Conservation (phyloP, 345 rosid genomes). For the Raphanus raphanistrum region DNA sequence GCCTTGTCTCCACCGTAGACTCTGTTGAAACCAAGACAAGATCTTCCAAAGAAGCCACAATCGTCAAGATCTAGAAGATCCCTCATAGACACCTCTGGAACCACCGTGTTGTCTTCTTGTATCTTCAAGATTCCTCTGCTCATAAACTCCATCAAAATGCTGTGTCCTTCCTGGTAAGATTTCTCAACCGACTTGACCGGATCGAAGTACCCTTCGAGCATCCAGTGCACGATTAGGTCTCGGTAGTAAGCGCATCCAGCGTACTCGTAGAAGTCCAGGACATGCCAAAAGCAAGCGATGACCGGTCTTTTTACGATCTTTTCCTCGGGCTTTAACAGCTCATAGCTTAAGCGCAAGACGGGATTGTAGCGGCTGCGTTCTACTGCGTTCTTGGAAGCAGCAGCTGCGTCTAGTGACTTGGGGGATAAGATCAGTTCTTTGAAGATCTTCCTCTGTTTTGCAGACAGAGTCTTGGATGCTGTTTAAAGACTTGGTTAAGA, state of each 20-base stretch:
- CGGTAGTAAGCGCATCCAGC: constrained; percentile 47
- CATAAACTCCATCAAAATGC: constrained; percentile 49
- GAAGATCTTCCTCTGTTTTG: constrained; percentile 13
- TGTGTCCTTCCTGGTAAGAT: constrained; percentile 50
- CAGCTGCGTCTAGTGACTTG: constrained; percentile 1
- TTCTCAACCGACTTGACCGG: constrained; percentile 38
- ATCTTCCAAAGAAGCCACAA: constrained; percentile 39
- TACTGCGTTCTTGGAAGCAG: constrained; percentile 11
- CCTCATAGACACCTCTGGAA: constrained; percentile 43
- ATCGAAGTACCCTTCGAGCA: constrained; percentile 63
- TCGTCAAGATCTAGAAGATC: constrained; percentile 35
- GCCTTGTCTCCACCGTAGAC: constrained; percentile 26
- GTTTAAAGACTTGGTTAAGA: constrained; percentile 38
- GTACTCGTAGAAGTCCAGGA: constrained; percentile 38
- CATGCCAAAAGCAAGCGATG: constrained; percentile 52
- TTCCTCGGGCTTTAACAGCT: constrained; percentile 20
- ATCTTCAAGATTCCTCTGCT: constrained; percentile 47
- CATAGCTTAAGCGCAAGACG: constrained; percentile 34
- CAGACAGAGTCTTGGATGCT: constrained; percentile 11
- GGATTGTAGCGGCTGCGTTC: constrained; percentile 11
- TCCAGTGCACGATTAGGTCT: constrained; percentile 59
- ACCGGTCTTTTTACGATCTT: background rate
- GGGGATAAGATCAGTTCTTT: constrained; percentile 28
- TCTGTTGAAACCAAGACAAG: constrained; percentile 45
- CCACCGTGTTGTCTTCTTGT: constrained; percentile 45